These are phyloP conservation scores for Warburgia ugandensis DNA, from an alignment of 164 flowering plant genomes.

Conservation along the genomic window DNA sequence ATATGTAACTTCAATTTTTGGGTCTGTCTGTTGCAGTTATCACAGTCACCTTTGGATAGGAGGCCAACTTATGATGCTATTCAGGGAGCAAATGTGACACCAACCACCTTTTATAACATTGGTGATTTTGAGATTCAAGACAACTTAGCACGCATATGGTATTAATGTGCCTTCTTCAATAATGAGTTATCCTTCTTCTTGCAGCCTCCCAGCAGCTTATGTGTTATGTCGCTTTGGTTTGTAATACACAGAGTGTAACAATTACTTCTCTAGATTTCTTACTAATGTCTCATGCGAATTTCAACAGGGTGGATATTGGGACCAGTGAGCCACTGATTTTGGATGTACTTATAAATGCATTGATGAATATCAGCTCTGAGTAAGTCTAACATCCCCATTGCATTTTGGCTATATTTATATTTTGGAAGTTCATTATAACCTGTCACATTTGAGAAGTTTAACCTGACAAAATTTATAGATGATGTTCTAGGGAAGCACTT, in stretches of 20 bases:
- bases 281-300: conserved; percentile 9
- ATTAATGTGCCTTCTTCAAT: conserved; percentile 1
- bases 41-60: conserved; percentile 75
- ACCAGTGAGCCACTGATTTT: conserved; percentile 7
- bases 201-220: background rate
- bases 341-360: too few species aligned
- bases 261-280: background rate
- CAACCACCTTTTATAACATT: conserved; percentile 88
- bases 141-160: conserved; percentile 89
- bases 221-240: background rate
- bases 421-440: too few species aligned
- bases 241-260: too few species aligned
- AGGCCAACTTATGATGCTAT: conserved; percentile 84
- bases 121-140: conserved; percentile 94
- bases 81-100: conserved; percentile 79
- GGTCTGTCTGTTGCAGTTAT: conserved; percentile 44
- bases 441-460: too few species aligned
- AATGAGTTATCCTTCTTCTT: background rate
- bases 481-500: too few species aligned
- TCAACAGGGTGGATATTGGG: conserved; percentile 14
- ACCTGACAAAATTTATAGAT: too few species aligned
- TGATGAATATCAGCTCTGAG: too few species aligned
- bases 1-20: background rate
- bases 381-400: too few species aligned
- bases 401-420: too few species aligned